Base-by-base conservation (phyloP, 805 yeast species). In the Ogataea nakhonphanomensis region DNA sequence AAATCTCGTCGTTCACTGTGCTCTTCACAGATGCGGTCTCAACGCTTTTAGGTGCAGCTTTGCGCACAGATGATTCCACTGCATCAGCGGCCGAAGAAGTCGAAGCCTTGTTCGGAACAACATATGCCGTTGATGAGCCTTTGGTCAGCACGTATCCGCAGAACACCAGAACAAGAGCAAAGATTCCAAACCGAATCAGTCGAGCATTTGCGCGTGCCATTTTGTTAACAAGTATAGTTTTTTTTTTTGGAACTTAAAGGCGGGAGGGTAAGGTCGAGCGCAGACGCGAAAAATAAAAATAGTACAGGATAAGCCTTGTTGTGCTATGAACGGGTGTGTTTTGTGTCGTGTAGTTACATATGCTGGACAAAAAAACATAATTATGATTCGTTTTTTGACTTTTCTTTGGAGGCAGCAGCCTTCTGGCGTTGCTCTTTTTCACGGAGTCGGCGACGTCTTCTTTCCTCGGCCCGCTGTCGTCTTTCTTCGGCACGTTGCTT, bases 161-260 rank as follows among this genome's bases (percentile, higher is more conserved):
- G 30, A 70, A 58, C 30, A 73, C 59, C 48, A 73, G 59, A 30
- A 70, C 67, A 5, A 64, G 51, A 25, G 76, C 75, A 50, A 73
- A 71, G 35, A 72, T 62, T 22, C 67, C 75, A 46, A 73, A 73
- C 49, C 78, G 59, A 21, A 71, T 58, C 42, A 72, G 51, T 43
- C 78, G 65, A 45, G 77, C 73, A 50, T 71, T 71, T 20, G 74
- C 63, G 54, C 76, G 65, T 15, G 73, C 66, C 73, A 67, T 67
- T 43, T 32, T 38, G 42, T 25, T 11, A 33, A 38, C 42, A 38
- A 27, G 24, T 38, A 21, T 31, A 12, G 17, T 17, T 9, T 26
- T 32, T 36, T 30, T 33, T 38, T 31, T 20, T 26, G 35, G 22
- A 34, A 32, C n/a, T 14, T 31, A 31, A 14, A 17, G 20, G 20